Percentiles rank a stretch among this genome's conserved stretches.
Evolutionary conservation across 306 rosid genomes (phyloP).

Genomic region (Argentina anserina): DNA sequence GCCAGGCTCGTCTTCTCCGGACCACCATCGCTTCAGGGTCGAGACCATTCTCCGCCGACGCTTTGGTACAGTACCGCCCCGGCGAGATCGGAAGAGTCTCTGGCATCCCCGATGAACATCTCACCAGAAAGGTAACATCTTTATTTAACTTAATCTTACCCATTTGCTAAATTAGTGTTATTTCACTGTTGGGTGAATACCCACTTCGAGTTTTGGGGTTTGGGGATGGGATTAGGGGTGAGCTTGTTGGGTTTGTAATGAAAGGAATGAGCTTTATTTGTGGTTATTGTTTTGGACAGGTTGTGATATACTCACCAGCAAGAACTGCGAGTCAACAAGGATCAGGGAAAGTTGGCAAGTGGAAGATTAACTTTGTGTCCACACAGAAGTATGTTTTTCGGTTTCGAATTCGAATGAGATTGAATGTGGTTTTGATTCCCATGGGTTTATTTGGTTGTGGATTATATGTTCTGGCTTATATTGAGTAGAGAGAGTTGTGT

Average conservation of each 20-base stretch:
- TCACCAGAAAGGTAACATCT: constrained; percentile 56
- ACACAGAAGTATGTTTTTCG: constrained; percentile 64
- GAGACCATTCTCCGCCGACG: constrained; percentile 54
- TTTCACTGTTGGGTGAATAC: not conserved
- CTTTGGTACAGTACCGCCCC: constrained; percentile 60
- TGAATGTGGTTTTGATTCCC: not conserved
- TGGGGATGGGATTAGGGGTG: not conserved
- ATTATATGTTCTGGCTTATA: not conserved
- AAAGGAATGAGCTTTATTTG: not conserved
- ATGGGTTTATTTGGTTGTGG: not conserved
- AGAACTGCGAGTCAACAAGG: constrained; percentile 98
- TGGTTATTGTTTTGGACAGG: constrained; percentile 37
- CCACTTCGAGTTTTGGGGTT: constrained; percentile 5
- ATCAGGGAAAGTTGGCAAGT: constrained; percentile 88
- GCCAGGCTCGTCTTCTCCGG: constrained; percentile 47
- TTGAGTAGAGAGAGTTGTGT: not conserved
- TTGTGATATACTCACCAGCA: constrained; percentile 92
- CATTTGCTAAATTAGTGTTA: not conserved
- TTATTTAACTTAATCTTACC: not conserved
- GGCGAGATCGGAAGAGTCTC: constrained; percentile 94
- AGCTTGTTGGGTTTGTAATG: not conserved
- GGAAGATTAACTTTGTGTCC: constrained; percentile 94
- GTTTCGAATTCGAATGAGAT: not conserved
- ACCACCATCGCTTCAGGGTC: constrained; percentile 35
- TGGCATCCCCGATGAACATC: constrained; percentile 91